Percentiles rank a stretch among this genome's conserved stretches.
phyloP scores from a whole-genome alignment of 306 rosid genomes.

The Castanospermum australe region DNA sequence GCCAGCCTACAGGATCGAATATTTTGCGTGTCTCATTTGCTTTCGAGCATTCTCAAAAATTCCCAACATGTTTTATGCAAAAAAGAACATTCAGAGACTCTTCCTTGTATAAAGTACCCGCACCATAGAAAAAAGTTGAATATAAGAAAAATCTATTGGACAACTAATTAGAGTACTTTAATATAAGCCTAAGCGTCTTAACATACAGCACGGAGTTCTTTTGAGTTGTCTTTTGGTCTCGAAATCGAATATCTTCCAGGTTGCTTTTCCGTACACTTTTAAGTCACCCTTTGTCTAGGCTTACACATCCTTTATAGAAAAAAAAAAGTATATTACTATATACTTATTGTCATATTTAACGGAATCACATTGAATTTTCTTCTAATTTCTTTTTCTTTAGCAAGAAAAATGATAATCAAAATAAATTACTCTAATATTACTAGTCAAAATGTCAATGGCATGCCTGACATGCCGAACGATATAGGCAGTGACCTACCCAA shows the following conservation, averaged over 20 bases:
- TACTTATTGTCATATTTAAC: background rate
- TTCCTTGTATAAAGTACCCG: background rate
- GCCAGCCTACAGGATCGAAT: background rate
- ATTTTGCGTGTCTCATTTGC: background rate
- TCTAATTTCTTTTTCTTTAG: background rate
- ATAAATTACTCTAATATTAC: too few species aligned
- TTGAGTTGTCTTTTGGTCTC: too few species aligned
- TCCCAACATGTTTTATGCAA: constrained; percentile 15
- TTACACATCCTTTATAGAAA: too few species aligned
- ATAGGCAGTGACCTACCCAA: too few species aligned
- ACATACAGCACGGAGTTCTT: too few species aligned
- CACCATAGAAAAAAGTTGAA: background rate
- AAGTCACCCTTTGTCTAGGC: too few species aligned
- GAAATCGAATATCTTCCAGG: too few species aligned
- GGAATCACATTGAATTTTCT: background rate
- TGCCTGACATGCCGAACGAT: too few species aligned
- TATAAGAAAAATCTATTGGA: background rate
- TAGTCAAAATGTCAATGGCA: too few species aligned
- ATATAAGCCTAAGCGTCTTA: too few species aligned
- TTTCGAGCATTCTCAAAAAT: background rate
- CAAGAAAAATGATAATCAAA: too few species aligned
- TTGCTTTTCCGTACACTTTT: too few species aligned
- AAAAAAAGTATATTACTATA: background rate
- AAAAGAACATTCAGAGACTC: background rate
- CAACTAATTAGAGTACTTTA: background rate